Conservation (phyloP, 192 early-diverging fungal species). For the Obelidium mucronatum region DNA sequence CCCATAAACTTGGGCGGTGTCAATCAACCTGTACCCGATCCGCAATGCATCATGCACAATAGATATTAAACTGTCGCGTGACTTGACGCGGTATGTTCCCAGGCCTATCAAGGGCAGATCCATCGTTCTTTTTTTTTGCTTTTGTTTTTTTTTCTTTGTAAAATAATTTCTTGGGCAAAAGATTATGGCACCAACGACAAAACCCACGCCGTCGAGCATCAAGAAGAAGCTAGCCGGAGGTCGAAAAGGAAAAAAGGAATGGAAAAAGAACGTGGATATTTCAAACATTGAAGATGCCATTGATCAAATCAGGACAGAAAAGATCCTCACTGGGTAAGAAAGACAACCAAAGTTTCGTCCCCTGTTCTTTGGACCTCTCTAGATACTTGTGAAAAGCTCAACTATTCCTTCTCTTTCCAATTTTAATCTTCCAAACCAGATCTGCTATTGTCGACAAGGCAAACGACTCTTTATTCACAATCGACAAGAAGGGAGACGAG, state of each 20-base stretch:
- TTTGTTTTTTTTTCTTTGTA: conserved; percentile 27
- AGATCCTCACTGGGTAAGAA: conserved; percentile 72
- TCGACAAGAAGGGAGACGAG: conserved; percentile 59
- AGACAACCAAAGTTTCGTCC: not conserved
- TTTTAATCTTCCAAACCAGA: conserved; percentile 34
- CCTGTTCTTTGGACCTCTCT: no score
- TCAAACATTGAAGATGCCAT: conserved; percentile 78
- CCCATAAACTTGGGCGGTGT: conserved; percentile 39
- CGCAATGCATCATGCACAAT: not conserved
- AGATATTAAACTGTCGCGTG: not conserved
- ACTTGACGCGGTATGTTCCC: conserved; percentile 13
- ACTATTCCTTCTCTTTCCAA: conserved; percentile 5
- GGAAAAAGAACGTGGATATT: conserved; percentile 93
- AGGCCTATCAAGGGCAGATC: conserved; percentile 3
- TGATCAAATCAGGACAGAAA: conserved; percentile 68
- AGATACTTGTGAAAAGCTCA: no score
- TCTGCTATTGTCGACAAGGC: conserved; percentile 57
- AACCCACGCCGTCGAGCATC: conserved; percentile 6
- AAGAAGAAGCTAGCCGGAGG: conserved; percentile 66
- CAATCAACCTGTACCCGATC: conserved; percentile 25
- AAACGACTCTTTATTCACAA: conserved; percentile 69
- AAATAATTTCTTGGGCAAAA: not conserved
- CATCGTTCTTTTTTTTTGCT: conserved; percentile 21
- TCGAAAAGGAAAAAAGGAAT: conserved; percentile 91
- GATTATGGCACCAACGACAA: not conserved